Base-by-base conservation (phyloP, 352 stramenopile species). In the Phytophthora brassicae region DNA sequence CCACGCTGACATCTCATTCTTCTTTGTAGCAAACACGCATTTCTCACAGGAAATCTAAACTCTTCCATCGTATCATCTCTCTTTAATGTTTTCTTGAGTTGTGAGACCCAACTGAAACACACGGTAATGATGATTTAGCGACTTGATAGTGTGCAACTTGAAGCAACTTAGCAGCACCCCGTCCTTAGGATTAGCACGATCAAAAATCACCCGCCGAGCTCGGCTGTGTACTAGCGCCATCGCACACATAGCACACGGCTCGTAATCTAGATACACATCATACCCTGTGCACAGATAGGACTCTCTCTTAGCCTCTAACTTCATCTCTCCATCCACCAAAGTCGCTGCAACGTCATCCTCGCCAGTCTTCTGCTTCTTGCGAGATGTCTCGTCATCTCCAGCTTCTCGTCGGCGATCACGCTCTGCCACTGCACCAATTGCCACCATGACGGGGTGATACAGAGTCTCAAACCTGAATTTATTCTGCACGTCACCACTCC, bases 151-250 rank as follows among this genome's bases (percentile, higher is more conserved):
- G 64, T 96, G 89, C 36, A 97, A 66, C 0, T 69, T 78, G 42
- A 86, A 73, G 3, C 53, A 61, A 22, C 81, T 92, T 36, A 77
- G 59, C 8, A 97, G 70, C 14, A 80, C 87, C 7, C 89, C 89
- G 55, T 84, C 72, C 0, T 64, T 58, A 6, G 64, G 39, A 55
- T 95, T 95, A 6, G 47, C 59, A 12, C 60, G 33, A n/a, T 65
- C 47, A 60, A 95, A 97, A 12, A 95, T 68, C 8, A 96, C 86
- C 26, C 88, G 81, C 0, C 85, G 80, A 23, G 81, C 76, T 46
- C 90, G 84, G 60, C 83, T 94, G 75, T 97, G 90, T 3, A 96
- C 68, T 1, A 97, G 75, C 7, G 89, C 90, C 90, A 97, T 97
- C 1, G 90, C 83, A 51, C 89, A 97, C 87, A 96, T 96, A 14